These are phyloP conservation scores for Zea luxurians DNA, from an alignment of 176 grass and related monocot genomes.

Conservation along the genomic window DNA sequence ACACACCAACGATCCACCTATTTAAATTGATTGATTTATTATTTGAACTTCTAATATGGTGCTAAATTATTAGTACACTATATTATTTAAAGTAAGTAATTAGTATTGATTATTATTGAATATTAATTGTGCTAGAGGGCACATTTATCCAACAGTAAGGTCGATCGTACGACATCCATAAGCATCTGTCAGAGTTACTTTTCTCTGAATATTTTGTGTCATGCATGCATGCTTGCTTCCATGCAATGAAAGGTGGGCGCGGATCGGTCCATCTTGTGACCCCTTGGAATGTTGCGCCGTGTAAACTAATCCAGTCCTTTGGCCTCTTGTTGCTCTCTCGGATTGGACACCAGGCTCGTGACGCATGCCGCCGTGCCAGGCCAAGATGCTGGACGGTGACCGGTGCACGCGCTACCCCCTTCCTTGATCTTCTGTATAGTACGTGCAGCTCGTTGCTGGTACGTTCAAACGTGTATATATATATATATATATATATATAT, in stretches of 20 bases:
- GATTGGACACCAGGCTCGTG: constrained; percentile 38
- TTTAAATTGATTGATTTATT: no score
- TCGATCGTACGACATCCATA: not conserved
- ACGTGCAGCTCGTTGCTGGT: not conserved
- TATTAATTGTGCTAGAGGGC: no score
- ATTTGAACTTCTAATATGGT: no score
- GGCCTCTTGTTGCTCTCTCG: constrained; percentile 24
- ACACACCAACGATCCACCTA: no score
- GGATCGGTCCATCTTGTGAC: constrained; percentile 20
- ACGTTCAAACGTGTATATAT: not conserved
- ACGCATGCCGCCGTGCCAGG: constrained; percentile 19
- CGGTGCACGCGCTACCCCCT: not conserved
- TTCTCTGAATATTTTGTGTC: not conserved
- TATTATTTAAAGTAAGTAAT: no score
- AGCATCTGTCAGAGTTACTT: not conserved
- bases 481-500: no score
- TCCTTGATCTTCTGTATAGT: constrained; percentile 26
- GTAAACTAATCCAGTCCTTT: constrained; percentile 24
- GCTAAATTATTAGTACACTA: no score
- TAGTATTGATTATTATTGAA: no score
- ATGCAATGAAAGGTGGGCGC: not conserved
- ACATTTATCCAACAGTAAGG: no score
- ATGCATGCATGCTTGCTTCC: not conserved
- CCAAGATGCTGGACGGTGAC: not conserved
- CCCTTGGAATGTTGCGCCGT: constrained; percentile 38